phyloP scores from a whole-genome alignment of 768 basidiomycete genomes.

The Trametopsis cervina region DNA sequence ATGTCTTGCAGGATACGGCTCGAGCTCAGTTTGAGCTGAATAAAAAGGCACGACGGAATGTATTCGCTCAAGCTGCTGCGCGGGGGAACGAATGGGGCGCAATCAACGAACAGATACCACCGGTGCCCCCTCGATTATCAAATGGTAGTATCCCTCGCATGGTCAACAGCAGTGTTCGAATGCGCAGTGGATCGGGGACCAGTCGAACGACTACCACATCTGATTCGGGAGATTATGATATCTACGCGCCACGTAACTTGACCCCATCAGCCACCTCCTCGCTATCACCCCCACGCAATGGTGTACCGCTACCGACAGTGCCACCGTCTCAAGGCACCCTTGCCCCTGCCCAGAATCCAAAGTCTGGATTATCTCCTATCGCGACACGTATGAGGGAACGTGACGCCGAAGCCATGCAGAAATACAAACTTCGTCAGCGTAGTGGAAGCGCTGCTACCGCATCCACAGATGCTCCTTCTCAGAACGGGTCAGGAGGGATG shows the following conservation, averaged over 20 bases:
- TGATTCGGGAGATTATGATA: conserved; percentile 59
- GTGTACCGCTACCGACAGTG: conserved; percentile 25
- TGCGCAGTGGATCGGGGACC: conserved; percentile 78
- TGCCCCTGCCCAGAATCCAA: conserved; percentile 24
- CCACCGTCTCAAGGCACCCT: conserved; percentile 30
- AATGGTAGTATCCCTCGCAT: conserved; percentile 32
- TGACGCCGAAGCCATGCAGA: conserved; percentile 84
- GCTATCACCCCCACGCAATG: conserved; percentile 25
- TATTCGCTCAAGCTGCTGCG: conserved; percentile 68
- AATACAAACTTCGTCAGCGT: conserved; percentile 74
- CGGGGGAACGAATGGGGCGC: conserved; percentile 57
- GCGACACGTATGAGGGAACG: conserved; percentile 75
- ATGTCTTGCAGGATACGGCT: conserved; percentile 76
- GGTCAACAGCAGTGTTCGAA: conserved; percentile 36
- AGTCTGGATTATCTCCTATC: conserved; percentile 64
- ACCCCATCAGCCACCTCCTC: conserved; percentile 35
- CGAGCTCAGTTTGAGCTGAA: conserved; percentile 73
- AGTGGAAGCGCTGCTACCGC: conserved; percentile 73
- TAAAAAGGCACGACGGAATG: conserved; percentile 63
- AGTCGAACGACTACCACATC: conserved; percentile 73
- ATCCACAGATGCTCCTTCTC: conserved; percentile 65
- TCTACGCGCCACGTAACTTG: conserved; percentile 31
- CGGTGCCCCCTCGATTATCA: conserved; percentile 34
- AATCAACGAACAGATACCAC: conserved; percentile 17
- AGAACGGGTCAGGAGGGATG: conserved; percentile 47